Percentiles rank a stretch among this genome's conserved stretches.
These are phyloP conservation scores for Nemania abortiva DNA, from an alignment of 2,329 filamentous ascomycete species.

Conservation along the genomic window DNA sequence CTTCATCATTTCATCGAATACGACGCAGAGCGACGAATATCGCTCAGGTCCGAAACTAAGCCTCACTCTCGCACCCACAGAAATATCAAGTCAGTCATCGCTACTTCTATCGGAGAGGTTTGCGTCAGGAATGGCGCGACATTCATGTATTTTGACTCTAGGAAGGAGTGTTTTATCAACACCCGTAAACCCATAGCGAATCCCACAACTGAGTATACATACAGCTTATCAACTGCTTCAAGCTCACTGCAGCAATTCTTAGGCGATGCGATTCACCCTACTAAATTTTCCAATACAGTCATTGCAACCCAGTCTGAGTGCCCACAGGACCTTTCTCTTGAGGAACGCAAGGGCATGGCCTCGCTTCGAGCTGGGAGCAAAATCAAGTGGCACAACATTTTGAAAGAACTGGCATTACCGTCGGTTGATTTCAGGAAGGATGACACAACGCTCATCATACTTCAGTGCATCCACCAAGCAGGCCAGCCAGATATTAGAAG, in stretches of 20 bases:
- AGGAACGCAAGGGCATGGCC: conserved; percentile 23
- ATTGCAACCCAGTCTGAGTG: conserved; percentile 25
- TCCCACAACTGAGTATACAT: conserved; percentile 55
- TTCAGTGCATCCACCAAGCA: conserved; percentile 31
- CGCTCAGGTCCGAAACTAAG: conserved; percentile 33
- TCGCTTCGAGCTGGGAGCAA: conserved; percentile 20
- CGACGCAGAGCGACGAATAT: conserved; percentile 14
- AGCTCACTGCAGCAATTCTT: background rate
- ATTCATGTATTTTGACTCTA: conserved; percentile 5
- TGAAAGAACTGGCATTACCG: conserved; percentile 25
- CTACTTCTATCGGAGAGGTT: conserved; percentile 50
- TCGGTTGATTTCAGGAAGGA: conserved; percentile 32
- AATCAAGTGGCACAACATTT: conserved; percentile 19
- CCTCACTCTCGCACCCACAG: conserved; percentile 39
- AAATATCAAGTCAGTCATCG: background rate
- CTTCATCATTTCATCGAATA: background rate
- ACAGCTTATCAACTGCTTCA: conserved; percentile 51
- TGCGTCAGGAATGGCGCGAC: conserved; percentile 57
- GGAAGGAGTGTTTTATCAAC: conserved; percentile 26
- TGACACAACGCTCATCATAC: conserved; percentile 26
- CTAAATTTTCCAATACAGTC: background rate
- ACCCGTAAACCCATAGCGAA: conserved; percentile 27
- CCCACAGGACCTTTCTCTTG: conserved; percentile 11
- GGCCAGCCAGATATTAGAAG: conserved; percentile 4
- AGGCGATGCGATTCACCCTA: background rate